These are phyloP conservation scores for Yamadazyma sp. DNA, from an alignment of 805 yeast species.

Conservation along the genomic window DNA sequence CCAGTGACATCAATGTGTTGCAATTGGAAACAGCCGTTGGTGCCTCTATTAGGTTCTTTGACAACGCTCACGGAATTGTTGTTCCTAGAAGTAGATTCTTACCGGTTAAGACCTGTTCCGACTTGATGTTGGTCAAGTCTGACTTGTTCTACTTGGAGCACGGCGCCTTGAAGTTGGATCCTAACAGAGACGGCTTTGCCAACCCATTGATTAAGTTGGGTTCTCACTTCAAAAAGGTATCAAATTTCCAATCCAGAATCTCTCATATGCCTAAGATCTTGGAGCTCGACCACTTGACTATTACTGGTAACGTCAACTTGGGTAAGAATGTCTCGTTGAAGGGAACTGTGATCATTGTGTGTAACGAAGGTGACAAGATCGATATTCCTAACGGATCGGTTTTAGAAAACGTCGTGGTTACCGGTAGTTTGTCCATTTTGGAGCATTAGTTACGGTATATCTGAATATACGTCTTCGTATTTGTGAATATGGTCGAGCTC, in stretches of 20 bases:
- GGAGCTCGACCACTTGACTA: slow-evolving; percentile 95
- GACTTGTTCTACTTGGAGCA: slow-evolving; percentile 89
- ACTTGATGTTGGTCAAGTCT: slow-evolving; percentile 88
- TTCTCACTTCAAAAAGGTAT: slow-evolving; percentile 93
- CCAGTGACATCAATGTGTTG: slow-evolving; percentile 76
- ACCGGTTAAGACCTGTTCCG: slow-evolving; percentile 98
- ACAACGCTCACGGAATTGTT: slow-evolving; percentile 94
- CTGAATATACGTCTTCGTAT: too few relatives aligned
- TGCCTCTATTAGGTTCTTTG: slow-evolving; percentile 96
- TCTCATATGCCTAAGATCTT: slow-evolving; percentile 95
- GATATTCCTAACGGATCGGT: slow-evolving; percentile 97
- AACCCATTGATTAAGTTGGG: slow-evolving; percentile 96
- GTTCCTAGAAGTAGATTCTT: slow-evolving; percentile 97
- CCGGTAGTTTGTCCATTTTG: slow-evolving; percentile 92
- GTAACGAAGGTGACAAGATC: slow-evolving; percentile 94
- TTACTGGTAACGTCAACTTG: slow-evolving; percentile 91
- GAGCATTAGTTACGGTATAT: slow-evolving; percentile 72
- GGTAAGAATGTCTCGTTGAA: slow-evolving; percentile 89
- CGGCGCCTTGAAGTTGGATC: slow-evolving; percentile 84
- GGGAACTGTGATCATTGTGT: slow-evolving; percentile 97
- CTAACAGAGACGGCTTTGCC: slow-evolving; percentile 83
- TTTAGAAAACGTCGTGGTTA: slow-evolving; percentile 93
- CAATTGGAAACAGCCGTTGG: slow-evolving; percentile 99
- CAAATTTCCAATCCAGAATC: slow-evolving; percentile 84
- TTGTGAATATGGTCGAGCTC: too few relatives aligned